Evolutionary conservation across 1,284 basidiomycete genomes (phyloP).

Genomic region (Termitomyces sp.): DNA sequence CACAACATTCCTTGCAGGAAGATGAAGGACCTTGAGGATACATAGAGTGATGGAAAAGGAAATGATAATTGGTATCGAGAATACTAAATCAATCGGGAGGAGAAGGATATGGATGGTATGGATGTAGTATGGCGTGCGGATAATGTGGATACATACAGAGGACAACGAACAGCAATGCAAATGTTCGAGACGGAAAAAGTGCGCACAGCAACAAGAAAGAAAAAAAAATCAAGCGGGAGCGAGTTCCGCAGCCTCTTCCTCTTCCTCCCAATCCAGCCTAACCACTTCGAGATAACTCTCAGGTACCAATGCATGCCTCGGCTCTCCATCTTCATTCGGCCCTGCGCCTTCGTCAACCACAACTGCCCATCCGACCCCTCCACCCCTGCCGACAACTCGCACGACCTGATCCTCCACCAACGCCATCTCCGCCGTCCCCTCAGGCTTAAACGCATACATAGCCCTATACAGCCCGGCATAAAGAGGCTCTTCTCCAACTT

Average conservation of each 20-base stretch:
- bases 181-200: neutral
- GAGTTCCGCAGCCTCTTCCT: slow-evolving; percentile 17
- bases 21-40: no score
- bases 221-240: neutral
- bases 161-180: neutral
- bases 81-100: neutral
- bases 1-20: neutral
- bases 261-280: slow-evolving; percentile 30
- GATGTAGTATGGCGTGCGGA: neutral
- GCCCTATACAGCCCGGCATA: slow-evolving; percentile 67
- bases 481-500: slow-evolving; percentile 40
- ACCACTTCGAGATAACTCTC: slow-evolving; percentile 61
- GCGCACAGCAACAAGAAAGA: neutral
- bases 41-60: neutral
- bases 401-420: slow-evolving; percentile 69
- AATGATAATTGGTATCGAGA: neutral
- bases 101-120: neutral
- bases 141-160: neutral
- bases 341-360: slow-evolving; percentile 36
- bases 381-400: slow-evolving; percentile 60
- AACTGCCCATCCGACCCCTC: slow-evolving; percentile 73
- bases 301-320: slow-evolving; percentile 57
- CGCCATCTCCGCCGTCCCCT: slow-evolving; percentile 73
- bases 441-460: slow-evolving; percentile 63
- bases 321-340: slow-evolving; percentile 9